Base-by-base conservation (phyloP, 345 rosid species). In the Corymbia maculata region DNA sequence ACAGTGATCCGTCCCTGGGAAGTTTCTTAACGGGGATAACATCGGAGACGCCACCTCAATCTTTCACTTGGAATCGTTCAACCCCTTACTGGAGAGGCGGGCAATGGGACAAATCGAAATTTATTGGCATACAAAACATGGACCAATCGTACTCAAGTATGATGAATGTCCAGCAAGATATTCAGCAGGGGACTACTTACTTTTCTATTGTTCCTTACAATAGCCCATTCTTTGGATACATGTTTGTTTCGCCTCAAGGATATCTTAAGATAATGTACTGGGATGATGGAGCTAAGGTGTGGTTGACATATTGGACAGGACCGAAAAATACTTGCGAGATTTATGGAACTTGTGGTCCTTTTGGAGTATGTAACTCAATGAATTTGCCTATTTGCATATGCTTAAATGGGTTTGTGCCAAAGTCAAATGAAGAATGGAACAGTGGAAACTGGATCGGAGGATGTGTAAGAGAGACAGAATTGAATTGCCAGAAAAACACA, bases 1-100 rank as follows among this genome's bases (percentile, higher is more conserved):
- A 45, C 15, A 87, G 47, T 4, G 93, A 93, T 88, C 94, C 94
- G 2, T 88, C 90, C 12, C 85, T 88, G 2, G 93, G 94, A 36
- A 89, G 57, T 5, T 90, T 42, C 21, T 16, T 79, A 11, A 75
- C 86, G 28, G 91, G 91, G 55, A 7, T 92, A 4, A 79, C 90
- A 5, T 88, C 79, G 4, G 70, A 42, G 42, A 91, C 87, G 13
- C 91, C 90, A 30, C 92, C 94, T 14, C 91, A 93, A 55, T 4
- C 51, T 13, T 90, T 92, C 51, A 79, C 87, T 47, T 87, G 86
- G 89, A 85, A 89, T 3, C 87, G 85, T 47, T 13, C 21, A 1
- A 22, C 26, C 51, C 88, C 86, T 15, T 80, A 59, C 52, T 59
- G 80, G 66, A 86, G 90, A 80, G 44, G 86, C 13, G 89, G 89